Percentiles rank a stretch among this genome's conserved stretches.
phyloP scores from a whole-genome alignment of 2,329 filamentous ascomycete genomes.

The Xylariaceae sp. region DNA sequence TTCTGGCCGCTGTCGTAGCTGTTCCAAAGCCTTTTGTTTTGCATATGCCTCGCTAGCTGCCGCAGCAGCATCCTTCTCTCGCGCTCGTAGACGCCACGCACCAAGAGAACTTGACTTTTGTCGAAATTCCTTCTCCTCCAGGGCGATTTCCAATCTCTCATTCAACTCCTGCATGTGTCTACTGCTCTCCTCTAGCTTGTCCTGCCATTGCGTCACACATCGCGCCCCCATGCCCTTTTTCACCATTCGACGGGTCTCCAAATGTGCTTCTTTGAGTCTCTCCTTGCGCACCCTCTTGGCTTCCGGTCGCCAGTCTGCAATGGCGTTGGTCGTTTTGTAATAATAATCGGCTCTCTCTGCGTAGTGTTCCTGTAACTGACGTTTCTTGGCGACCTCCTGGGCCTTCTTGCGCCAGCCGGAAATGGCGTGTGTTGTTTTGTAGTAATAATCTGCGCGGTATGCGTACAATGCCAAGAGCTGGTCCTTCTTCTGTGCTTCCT shows the following conservation, averaged over 20 bases:
- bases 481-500: conserved; percentile 20
- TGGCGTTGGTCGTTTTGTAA: conserved; percentile 24
- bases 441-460: conserved; percentile 29
- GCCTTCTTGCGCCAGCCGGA: conserved; percentile 28
- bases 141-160: conserved; percentile 21
- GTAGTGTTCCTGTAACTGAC: conserved; percentile 25
- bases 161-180: conserved; percentile 28
- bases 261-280: conserved; percentile 30
- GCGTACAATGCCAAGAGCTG: conserved; percentile 26
- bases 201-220: conserved; percentile 29
- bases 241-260: conserved; percentile 33
- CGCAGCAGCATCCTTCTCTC: conserved; percentile 20
- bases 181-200: conserved; percentile 25
- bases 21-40: conserved; percentile 23
- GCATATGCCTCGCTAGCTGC: conserved; percentile 20
- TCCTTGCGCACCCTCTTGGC: conserved; percentile 31
- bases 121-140: conserved; percentile 24
- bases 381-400: conserved; percentile 14
- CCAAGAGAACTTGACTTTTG: conserved; percentile 21
- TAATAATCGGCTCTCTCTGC: conserved; percentile 31
- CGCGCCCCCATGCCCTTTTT: conserved; percentile 33
- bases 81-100: conserved; percentile 27
- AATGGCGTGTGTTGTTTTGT: conserved; percentile 24
- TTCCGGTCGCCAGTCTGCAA: conserved; percentile 24
- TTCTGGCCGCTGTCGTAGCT: conserved; percentile 25